phyloP scores from a whole-genome alignment of 129 eudicot genomes.

The Oenanthe sinensis region DNA sequence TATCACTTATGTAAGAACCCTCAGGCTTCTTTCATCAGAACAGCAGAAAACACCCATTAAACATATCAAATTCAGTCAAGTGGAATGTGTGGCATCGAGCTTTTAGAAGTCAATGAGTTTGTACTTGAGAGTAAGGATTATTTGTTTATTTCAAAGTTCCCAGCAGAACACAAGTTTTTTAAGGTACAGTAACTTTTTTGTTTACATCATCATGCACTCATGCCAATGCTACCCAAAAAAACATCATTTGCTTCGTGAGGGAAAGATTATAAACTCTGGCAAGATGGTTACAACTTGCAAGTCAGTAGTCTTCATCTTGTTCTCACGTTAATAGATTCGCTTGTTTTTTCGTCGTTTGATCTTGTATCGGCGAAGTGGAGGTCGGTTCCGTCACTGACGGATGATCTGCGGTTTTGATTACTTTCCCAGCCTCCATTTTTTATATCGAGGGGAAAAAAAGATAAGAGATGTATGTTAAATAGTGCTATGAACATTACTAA shows the following conservation, averaged over 20 bases:
- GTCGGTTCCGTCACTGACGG: conserved; percentile 33
- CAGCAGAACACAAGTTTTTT: neutral
- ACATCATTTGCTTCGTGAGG: neutral
- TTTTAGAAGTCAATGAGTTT: neutral
- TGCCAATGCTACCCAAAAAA: neutral
- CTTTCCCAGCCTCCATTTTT: conserved; percentile 64
- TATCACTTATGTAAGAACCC: neutral
- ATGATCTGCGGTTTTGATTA: conserved; percentile 24
- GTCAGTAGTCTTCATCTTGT: no score
- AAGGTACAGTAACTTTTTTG: neutral
- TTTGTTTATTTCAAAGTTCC: neutral
- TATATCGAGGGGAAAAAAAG: conserved; percentile 33
- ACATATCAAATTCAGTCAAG: neutral
- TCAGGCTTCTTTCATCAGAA: neutral
- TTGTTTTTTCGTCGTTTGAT: conserved; percentile 42
- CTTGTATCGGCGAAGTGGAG: conserved; percentile 52
- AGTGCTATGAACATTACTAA: no score
- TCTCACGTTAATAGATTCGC: neutral
- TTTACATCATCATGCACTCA: neutral
- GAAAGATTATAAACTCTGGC: no score
- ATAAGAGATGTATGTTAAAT: no score
- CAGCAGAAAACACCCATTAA: neutral
- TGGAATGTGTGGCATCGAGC: neutral
- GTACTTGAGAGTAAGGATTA: neutral
- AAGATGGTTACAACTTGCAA: no score